phyloP scores from a whole-genome alignment of 129 eudicot species.

The Mikania micrantha region DNA sequence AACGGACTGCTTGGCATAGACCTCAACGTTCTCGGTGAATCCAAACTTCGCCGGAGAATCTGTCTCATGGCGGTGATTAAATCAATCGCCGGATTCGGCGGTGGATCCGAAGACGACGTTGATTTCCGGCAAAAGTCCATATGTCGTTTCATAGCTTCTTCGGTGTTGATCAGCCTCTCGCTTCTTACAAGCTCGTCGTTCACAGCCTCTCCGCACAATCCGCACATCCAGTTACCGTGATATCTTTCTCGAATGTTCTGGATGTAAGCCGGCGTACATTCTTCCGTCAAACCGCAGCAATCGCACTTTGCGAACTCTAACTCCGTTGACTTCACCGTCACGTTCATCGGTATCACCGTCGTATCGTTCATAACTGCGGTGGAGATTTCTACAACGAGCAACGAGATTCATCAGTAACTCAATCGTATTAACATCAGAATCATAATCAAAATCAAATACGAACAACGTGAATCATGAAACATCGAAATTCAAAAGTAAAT shows the following conservation, averaged over 20 bases:
- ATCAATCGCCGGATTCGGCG: constrained; percentile 39
- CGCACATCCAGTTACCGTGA: constrained; percentile 70
- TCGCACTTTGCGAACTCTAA: constrained; percentile 33
- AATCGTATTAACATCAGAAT: background rate
- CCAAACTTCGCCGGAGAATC: constrained; percentile 60
- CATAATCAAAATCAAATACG: no score
- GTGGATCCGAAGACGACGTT: constrained; percentile 26
- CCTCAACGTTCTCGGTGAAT: constrained; percentile 38
- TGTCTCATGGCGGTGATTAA: constrained; percentile 56
- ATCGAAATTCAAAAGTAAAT: no score
- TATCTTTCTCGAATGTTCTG: constrained; percentile 33
- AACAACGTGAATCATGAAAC: no score
- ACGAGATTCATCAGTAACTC: background rate
- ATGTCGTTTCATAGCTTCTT: constrained; percentile 61
- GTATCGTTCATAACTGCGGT: constrained; percentile 6
- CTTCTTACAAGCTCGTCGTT: constrained; percentile 49
- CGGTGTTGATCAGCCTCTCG: constrained; percentile 32
- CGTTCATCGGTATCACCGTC: background rate
- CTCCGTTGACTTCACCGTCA: background rate
- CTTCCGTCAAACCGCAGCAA: constrained; percentile 79
- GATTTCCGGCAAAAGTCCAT: constrained; percentile 50
- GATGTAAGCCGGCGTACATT: constrained; percentile 62
- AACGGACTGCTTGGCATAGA: constrained; percentile 28
- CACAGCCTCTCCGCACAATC: constrained; percentile 74
- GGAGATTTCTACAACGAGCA: constrained; percentile 10